Evolutionary conservation across 2,329 filamentous ascomycete genomes (phyloP).

Genomic region (Diaporthe vaccinii): DNA sequence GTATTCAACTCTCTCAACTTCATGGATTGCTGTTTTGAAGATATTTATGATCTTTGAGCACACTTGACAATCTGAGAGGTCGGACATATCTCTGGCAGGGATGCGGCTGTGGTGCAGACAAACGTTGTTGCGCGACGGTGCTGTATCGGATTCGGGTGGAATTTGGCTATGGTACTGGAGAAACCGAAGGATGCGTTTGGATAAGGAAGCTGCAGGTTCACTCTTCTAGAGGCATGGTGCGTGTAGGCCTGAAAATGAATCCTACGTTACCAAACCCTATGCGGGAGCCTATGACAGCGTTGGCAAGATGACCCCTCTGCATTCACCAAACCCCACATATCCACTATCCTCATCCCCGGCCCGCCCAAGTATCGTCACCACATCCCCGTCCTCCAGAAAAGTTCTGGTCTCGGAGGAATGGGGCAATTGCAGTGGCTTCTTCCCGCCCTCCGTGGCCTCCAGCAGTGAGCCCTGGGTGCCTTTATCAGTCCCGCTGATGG

Average conservation of each 20-base stretch:
- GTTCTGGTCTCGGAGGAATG: neutral
- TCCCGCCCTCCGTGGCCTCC: constrained; percentile 26
- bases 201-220: too few relatives aligned
- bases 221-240: neutral
- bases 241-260: too few relatives aligned
- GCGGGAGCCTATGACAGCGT: constrained; percentile 1
- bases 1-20: neutral
- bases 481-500: constrained; percentile 21
- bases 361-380: constrained; percentile 14
- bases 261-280: neutral
- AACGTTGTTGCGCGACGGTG: neutral
- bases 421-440: constrained; percentile 3
- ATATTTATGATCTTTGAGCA: neutral
- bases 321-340: constrained; percentile 25
- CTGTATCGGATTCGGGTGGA: neutral
- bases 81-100: neutral
- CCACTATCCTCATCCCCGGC: neutral
- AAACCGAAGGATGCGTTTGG: too few relatives aligned
- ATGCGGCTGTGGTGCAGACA: neutral
- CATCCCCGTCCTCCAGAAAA: constrained; percentile 25
- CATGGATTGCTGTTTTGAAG: neutral
- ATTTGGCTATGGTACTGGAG: neutral
- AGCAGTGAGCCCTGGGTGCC: constrained; percentile 30
- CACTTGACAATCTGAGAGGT: neutral
- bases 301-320: constrained; percentile 19